phyloP scores from a whole-genome alignment of 352 stramenopile species.

The Phytopythium delawarense region DNA sequence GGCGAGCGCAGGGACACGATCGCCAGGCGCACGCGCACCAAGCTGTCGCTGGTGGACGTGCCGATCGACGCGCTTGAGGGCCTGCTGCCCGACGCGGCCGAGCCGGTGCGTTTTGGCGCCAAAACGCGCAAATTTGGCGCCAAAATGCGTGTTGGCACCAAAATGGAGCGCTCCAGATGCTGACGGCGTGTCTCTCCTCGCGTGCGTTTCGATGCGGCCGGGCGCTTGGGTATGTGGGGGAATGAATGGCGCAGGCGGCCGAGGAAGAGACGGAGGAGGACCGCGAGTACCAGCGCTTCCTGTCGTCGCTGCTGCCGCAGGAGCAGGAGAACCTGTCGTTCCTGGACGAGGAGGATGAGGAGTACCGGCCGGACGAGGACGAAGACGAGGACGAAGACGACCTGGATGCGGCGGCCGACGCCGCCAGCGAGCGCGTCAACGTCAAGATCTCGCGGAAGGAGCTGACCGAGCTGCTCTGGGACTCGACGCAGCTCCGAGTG shows the following conservation, averaged over 20 bases:
- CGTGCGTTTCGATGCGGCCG: neutral
- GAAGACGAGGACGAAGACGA: slow-evolving; percentile 74
- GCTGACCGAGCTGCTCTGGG: slow-evolving; percentile 74
- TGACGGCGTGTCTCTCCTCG: slow-evolving; percentile 4
- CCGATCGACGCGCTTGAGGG: slow-evolving; percentile 69
- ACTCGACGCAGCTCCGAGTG: slow-evolving; percentile 70
- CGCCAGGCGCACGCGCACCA: slow-evolving; percentile 63
- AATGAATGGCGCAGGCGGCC: slow-evolving; percentile 11
- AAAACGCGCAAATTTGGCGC: slow-evolving; percentile 13
- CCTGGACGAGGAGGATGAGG: slow-evolving; percentile 83
- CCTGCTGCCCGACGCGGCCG: slow-evolving; percentile 34
- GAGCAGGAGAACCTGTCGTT: slow-evolving; percentile 77
- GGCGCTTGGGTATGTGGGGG: slow-evolving; percentile 7
- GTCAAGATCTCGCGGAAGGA: slow-evolving; percentile 78
- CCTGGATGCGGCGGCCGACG: slow-evolving; percentile 17
- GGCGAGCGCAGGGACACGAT: slow-evolving; percentile 44
- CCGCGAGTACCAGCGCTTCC: slow-evolving; percentile 78
- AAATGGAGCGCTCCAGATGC: neutral
- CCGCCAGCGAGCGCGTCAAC: slow-evolving; percentile 16
- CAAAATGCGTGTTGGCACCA: slow-evolving; percentile 12
- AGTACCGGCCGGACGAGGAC: slow-evolving; percentile 71
- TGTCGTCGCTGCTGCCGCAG: slow-evolving; percentile 68
- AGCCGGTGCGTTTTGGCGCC: slow-evolving; percentile 11
- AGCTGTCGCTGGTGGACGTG: slow-evolving; percentile 73
- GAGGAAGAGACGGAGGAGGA: slow-evolving; percentile 37